Evolutionary conservation across 2,329 filamentous ascomycete genomes (phyloP).

Genomic region (Nakataea oryzae): DNA sequence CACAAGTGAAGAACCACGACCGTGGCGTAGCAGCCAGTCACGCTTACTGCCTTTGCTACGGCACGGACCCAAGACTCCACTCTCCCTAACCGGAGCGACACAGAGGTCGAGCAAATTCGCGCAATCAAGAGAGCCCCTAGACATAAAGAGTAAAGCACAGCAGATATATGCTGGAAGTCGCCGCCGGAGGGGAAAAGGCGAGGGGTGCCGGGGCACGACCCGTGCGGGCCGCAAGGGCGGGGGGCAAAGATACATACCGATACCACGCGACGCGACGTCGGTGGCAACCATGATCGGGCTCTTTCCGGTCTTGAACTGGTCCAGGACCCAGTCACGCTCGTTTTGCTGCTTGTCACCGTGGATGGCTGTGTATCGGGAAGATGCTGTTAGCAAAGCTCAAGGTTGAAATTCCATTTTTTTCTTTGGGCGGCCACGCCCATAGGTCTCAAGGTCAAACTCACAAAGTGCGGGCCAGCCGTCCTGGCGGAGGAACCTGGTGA

Average conservation of each 20-base stretch:
- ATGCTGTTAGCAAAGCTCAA: slow-evolving; percentile 29
- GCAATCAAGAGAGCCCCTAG: slow-evolving; percentile 78
- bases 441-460: slow-evolving; percentile 39
- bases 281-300: slow-evolving; percentile 99
- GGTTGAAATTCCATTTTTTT: too few relatives aligned
- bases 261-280: slow-evolving; percentile 99
- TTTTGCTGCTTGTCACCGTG: slow-evolving; percentile 99
- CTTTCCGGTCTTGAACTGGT: slow-evolving; percentile 99
- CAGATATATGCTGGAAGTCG: slow-evolving; percentile 50
- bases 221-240: slow-evolving; percentile 20
- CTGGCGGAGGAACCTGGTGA: slow-evolving; percentile 92
- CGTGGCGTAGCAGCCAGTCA: slow-evolving; percentile 47
- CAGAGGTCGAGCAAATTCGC: slow-evolving; percentile 85
- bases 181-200: slow-evolving; percentile 20
- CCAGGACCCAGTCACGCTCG: slow-evolving; percentile 98
- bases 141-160: slow-evolving; percentile 85
- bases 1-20: slow-evolving; percentile 67
- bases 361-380: slow-evolving; percentile 52
- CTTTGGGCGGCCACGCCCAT: neutral
- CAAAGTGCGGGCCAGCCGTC: slow-evolving; percentile 96
- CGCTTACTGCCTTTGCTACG: slow-evolving; percentile 41
- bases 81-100: slow-evolving; percentile 71
- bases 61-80: slow-evolving; percentile 80
- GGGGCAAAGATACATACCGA: slow-evolving; percentile 74
- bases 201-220: slow-evolving; percentile 17